phyloP scores from a whole-genome alignment of 495 filamentous ascomycete species.

The Lophiotrema nucula region DNA sequence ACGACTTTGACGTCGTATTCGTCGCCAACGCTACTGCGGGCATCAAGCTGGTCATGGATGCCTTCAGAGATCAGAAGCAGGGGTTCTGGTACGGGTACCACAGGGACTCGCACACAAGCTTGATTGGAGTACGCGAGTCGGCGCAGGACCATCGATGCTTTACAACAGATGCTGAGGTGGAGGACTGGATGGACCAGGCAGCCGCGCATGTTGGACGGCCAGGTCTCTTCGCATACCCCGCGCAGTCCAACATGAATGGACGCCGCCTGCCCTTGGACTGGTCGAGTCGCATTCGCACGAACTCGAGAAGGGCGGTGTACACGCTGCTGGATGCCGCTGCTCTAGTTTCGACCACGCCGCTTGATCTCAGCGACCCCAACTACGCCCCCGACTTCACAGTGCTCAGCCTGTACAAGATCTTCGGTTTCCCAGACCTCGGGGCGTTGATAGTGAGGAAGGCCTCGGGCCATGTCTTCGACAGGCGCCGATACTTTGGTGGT shows the following conservation, averaged over 20 bases:
- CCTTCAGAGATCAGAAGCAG: conserved; percentile 58
- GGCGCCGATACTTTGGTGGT: conserved; percentile 84
- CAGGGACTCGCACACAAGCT: conserved; percentile 79
- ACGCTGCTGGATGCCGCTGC: conserved; percentile 90
- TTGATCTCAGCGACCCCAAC: conserved; percentile 64
- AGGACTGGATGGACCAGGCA: conserved; percentile 55
- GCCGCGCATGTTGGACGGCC: neutral
- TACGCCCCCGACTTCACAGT: conserved; percentile 81
- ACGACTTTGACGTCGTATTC: conserved; percentile 84
- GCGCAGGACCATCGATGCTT: conserved; percentile 66
- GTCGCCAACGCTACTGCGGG: conserved; percentile 90
- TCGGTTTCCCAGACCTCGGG: conserved; percentile 90
- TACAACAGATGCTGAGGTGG: conserved; percentile 60
- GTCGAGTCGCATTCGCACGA: conserved; percentile 55
- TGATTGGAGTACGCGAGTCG: conserved; percentile 78
- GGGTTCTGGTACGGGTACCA: conserved; percentile 86
- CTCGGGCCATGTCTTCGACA: conserved; percentile 59
- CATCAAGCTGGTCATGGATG: conserved; percentile 81
- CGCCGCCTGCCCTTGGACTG: conserved; percentile 69
- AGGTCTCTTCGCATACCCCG: conserved; percentile 77
- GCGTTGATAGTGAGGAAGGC: conserved; percentile 79
- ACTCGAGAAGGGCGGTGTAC: conserved; percentile 48
- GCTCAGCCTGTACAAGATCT: conserved; percentile 94
- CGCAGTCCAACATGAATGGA: conserved; percentile 94
- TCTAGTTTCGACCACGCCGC: conserved; percentile 69